Evolutionary conservation across 83 land plant species (phyloP).

Genomic region (Picea abies): DNA sequence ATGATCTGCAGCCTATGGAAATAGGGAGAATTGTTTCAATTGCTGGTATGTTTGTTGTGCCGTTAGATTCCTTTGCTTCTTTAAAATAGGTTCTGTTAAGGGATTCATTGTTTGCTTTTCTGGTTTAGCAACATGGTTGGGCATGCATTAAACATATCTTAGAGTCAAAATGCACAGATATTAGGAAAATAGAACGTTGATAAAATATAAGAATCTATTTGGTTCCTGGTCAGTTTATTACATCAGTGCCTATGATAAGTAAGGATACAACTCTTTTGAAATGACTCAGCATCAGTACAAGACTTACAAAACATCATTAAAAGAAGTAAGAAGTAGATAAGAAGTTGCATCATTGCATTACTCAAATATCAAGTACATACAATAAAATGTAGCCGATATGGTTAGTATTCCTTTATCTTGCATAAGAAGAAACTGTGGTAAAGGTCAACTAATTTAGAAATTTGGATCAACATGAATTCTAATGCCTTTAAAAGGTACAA

Average conservation of each 20-base stretch:
- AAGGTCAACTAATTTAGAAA: too few species aligned
- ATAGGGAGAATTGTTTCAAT: too few species aligned
- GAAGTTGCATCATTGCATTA: not conserved
- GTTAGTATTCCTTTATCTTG: not conserved
- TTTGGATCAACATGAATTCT: too few species aligned
- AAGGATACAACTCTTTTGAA: too few species aligned
- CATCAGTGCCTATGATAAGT: not conserved
- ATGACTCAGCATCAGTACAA: too few species aligned
- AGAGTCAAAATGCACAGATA: conserved; percentile 2
- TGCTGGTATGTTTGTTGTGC: not conserved
- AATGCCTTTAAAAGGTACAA: not conserved
- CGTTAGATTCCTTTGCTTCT: not conserved
- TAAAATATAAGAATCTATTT: too few species aligned
- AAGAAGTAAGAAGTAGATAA: not conserved
- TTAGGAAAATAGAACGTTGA: too few species aligned
- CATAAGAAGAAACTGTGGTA: too few species aligned
- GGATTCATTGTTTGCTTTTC: not conserved
- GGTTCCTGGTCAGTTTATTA: too few species aligned
- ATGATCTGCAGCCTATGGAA: too few species aligned
- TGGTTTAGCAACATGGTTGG: not conserved
- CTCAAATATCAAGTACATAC: not conserved
- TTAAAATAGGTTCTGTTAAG: not conserved
- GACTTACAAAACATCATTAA: too few species aligned
- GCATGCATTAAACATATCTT: not conserved
- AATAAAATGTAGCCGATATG: not conserved